Evolutionary conservation across 495 filamentous ascomycete genomes (phyloP), one percentile per base, ranked within the genome.

Genomic region (Aspergillus nidulans): DNA sequence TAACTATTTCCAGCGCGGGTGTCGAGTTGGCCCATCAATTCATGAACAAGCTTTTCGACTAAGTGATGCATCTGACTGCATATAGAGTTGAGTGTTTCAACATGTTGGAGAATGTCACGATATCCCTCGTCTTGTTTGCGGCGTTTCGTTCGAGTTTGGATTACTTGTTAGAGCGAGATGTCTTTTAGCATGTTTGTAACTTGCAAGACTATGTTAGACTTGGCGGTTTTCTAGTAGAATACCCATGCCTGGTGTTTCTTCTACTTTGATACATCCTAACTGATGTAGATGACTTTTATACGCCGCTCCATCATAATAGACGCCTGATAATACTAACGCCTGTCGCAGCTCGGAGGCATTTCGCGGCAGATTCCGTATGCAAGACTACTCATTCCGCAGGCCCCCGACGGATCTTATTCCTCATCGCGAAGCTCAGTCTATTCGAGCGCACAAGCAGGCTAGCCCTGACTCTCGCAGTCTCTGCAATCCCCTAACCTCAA

Each of bases 11-110:
- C 32, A 76, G 73, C 61, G 73, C 90, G 52, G 88, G 89, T 23
- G 88, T 92, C 1, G 89, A 92, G 72, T 66, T 92, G 59, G 88
- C 89, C 19, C 87, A 92, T 64, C 86, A 91, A 67, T 82, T 83
- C 53, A 89, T 91, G 87, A 85, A 84, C 64, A 88, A 81, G 77
- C 65, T 84, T 16, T 90, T 92, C 24, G 72, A 73, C 53, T 59
- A 70, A 49, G 20, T 39, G 9, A 43, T 20, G 32, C 15, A 6
- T 40, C 16, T 16, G 36, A 32, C 21, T 13, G 16, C 21, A 42
- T 52, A 42, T 52, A 52, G 36, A 52, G 36, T n/a, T 13, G 44
- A 49, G 5, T 34, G 21, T 30, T 32, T 20, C n/a, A 19, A 24
- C 2, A 34, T 26, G 36, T 15, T 42, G 32, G 52, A 55, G 45